Conservation (phyloP, 257 asterid genomes). For the Solanum microdontum region DNA sequence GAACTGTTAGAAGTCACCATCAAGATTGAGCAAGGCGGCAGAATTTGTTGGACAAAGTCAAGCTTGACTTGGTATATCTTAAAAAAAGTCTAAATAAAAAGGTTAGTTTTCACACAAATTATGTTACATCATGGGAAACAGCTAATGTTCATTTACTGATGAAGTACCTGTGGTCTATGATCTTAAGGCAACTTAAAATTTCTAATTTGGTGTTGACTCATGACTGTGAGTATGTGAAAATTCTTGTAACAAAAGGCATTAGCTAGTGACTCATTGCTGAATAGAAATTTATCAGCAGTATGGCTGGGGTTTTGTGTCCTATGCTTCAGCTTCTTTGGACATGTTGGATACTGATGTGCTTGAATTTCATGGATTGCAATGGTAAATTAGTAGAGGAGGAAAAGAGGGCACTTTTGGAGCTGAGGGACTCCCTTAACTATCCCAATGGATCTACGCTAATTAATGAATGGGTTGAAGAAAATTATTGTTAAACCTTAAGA, state of each 20-base stretch:
- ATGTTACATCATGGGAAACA: background rate
- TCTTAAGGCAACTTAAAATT: background rate
- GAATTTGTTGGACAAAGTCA: background rate
- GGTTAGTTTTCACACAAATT: background rate
- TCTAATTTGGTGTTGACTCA: background rate
- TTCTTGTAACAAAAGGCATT: background rate
- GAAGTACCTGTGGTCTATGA: background rate
- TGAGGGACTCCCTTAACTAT: background rate
- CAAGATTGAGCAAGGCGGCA: background rate
- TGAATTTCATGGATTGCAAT: background rate
- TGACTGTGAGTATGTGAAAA: background rate
- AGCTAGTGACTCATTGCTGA: background rate
- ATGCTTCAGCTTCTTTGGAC: background rate
- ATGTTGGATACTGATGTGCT: background rate
- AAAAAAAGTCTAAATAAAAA: background rate
- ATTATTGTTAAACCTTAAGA: constrained; percentile 8
- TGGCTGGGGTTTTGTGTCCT: background rate
- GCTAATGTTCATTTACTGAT: background rate
- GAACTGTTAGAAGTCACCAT: background rate
- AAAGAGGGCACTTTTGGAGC: background rate
- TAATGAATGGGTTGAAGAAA: constrained; percentile 8
- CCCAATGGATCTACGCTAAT: constrained; percentile 2
- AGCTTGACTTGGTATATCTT: background rate
- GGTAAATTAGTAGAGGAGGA: background rate
- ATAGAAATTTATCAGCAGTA: background rate